Percentiles rank a stretch among this genome's conserved stretches.
Conservation (phyloP, 2,329 filamentous ascomycete genomes). For the Fusarium temperatum region DNA sequence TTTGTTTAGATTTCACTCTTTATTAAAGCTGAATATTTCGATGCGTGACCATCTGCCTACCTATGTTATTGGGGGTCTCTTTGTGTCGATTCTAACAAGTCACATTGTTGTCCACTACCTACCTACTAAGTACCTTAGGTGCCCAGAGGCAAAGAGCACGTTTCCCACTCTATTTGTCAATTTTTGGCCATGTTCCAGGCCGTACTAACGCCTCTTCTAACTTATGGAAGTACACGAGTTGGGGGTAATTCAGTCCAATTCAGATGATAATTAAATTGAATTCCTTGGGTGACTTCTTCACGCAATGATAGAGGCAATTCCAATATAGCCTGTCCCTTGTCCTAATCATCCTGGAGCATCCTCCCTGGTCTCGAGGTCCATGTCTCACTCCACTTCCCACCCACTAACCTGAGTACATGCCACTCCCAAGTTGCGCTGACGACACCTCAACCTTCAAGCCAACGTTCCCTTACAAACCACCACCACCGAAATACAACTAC, state of each 20-base stretch:
- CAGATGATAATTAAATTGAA: neutral
- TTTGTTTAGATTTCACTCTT: neutral
- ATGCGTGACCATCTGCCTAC: neutral
- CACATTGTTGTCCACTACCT: neutral
- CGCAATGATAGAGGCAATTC: neutral
- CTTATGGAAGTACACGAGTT: neutral
- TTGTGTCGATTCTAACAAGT: neutral
- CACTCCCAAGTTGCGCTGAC: slow-evolving; percentile 25
- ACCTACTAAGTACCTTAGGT: no score
- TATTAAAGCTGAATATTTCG: neutral
- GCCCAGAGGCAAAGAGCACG: neutral
- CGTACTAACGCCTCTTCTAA: neutral
- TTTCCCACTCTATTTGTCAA: neutral
- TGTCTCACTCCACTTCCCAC: slow-evolving; percentile 14
- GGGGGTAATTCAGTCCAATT: neutral
- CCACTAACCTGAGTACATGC: slow-evolving; percentile 21
- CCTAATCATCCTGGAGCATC: neutral
- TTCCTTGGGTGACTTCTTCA: neutral
- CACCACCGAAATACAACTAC: slow-evolving; percentile 1
- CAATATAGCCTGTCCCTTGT: neutral
- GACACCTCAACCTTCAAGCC: slow-evolving; percentile 26
- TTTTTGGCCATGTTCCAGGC: neutral
- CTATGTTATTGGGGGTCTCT: neutral
- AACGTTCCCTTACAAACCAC: slow-evolving; percentile 13
- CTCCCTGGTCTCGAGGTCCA: neutral